Evolutionary conservation across 345 rosid species (phyloP).

Genomic region (Psidium guajava): DNA sequence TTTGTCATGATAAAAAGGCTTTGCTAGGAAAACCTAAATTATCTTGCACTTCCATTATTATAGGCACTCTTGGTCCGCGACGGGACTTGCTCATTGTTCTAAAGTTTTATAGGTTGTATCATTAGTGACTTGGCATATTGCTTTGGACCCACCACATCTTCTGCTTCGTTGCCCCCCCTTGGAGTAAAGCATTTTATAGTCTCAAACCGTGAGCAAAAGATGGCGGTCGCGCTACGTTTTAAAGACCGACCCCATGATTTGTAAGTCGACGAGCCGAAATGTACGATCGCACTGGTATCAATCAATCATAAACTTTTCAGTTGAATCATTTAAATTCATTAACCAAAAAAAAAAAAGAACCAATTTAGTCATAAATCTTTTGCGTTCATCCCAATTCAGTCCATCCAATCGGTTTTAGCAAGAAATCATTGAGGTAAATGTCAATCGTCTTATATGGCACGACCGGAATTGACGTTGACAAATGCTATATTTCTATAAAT

Average conservation of each 20-base stretch:
- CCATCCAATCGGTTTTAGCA: too few relatives aligned
- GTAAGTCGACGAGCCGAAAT: neutral
- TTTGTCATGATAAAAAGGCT: accelerated
- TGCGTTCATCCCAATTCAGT: too few relatives aligned
- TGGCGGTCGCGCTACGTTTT: neutral
- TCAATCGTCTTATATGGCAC: too few relatives aligned
- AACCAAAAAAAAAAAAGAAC: too few relatives aligned
- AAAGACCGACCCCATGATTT: neutral
- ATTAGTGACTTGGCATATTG: neutral
- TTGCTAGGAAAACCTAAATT: neutral
- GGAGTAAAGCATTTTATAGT: neutral
- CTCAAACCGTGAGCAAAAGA: neutral
- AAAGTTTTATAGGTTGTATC: neutral
- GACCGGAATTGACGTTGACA: too few relatives aligned
- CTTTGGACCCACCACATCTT: neutral
- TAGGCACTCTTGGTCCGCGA: neutral
- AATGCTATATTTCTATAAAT: too few relatives aligned
- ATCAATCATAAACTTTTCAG: too few relatives aligned
- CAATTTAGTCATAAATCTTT: too few relatives aligned
- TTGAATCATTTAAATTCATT: too few relatives aligned
- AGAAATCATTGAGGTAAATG: too few relatives aligned
- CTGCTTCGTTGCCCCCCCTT: neutral
- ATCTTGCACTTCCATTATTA: neutral
- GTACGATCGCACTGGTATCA: neutral
- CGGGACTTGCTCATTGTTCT: neutral